Evolutionary conservation across 73 alveolate species (phyloP), one percentile per base, ranked within the genome.

Genomic region (Stentor roeselii): DNA sequence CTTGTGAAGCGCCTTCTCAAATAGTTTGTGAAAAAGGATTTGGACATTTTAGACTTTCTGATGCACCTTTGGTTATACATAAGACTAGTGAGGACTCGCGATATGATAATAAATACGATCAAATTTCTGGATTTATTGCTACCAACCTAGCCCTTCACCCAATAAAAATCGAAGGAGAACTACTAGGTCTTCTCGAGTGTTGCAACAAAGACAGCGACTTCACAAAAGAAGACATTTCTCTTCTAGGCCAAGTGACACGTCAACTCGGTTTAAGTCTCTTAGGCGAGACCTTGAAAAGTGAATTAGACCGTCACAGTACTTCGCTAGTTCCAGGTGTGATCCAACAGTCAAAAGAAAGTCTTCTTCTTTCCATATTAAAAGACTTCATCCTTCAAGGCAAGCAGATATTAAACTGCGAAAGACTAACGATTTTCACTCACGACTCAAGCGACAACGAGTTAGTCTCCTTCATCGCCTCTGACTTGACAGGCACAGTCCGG

Each of bases 401-500:
- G 2, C 14, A 0, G 1, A 36, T 21, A 21, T 40, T 67, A 21
- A 67, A 67, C 42, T 67, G 80, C 34, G 80, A 67, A 21, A 32
- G 80, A 40, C 27, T 34, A 21, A 32, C 80, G 11, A 2, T 67
- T 67, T 67, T 21, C 37, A 67, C 41, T 30, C 34, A 67, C 37
- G 37, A 67, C 37, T 15, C 21, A 50, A 34, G 21, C 21, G 41
- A n/a, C 11, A 67, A 0, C 11, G 80, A 67, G 41, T 40, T 67
- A 27, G 80, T 67, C 41, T 67, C 80, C 21, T n/a, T 67, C 34
- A 32, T 67, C 27, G 80, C 80, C 1, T 27, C 80, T 67, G 80
- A 32, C 27, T 21, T 67, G 11, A 27, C 21, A 67, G 80, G 80
- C 0, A 32, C 37, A 27, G 34, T 67, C 21, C 21, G 80, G 34